Percentiles rank a stretch among this genome's conserved stretches.
Evolutionary conservation across 306 rosid species (phyloP).

Genomic region (Cicer cuneatum): DNA sequence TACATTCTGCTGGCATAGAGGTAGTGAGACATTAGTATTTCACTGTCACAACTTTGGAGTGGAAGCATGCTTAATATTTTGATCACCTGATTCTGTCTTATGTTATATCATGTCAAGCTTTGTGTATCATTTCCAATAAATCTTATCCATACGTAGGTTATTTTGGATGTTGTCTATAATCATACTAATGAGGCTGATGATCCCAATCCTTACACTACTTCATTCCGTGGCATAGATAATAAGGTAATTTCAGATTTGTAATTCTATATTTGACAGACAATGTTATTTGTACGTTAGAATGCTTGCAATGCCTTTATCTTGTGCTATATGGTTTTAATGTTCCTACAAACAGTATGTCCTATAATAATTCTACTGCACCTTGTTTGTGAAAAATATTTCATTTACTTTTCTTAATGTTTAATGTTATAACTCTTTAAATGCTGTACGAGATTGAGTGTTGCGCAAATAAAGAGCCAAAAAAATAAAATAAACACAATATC

Average conservation of each 20-base stretch:
- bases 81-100: slow-evolving; percentile 20
- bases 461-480: not conserved
- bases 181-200: slow-evolving; percentile 95
- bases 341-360: slow-evolving; percentile 19
- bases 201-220: slow-evolving; percentile 74
- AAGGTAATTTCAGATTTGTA: slow-evolving; percentile 64
- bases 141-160: slow-evolving; percentile 63
- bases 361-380: slow-evolving; percentile 5
- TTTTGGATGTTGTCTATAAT: slow-evolving; percentile 96
- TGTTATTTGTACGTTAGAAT: slow-evolving; percentile 20
- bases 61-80: slow-evolving; percentile 27
- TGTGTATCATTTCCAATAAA: slow-evolving; percentile 36
- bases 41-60: slow-evolving; percentile 7
- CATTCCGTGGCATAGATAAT: slow-evolving; percentile 97
- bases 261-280: slow-evolving; percentile 26
- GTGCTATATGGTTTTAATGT: slow-evolving; percentile 7
- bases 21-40: slow-evolving; percentile 57
- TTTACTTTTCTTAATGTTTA: slow-evolving; percentile 1
- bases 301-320: slow-evolving; percentile 26
- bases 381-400: slow-evolving; percentile 22
- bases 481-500: not conserved
- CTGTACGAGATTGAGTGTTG: not conserved
- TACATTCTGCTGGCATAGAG: slow-evolving; percentile 96
- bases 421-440: not conserved
- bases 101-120: slow-evolving; percentile 32